Base-by-base conservation (phyloP, 371 early-diverging fungal species). In the Syncephalastrum contaminatum region DNA sequence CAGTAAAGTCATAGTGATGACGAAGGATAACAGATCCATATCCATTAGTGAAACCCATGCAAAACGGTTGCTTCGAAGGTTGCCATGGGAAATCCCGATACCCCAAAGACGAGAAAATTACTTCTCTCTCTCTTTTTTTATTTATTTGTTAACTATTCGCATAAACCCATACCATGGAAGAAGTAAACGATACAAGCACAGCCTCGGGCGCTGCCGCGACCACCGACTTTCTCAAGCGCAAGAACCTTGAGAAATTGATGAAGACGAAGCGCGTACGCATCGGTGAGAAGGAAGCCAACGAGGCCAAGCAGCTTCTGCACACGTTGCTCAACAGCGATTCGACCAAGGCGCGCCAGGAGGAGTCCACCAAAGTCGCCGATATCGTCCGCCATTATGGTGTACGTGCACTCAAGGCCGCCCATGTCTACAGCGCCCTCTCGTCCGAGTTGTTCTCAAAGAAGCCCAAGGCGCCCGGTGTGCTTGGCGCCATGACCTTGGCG, bases 281-380 rank as follows among this genome's bases (percentile, higher is more conserved):
- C 43, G 65, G 72, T 30, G 72, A 75, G 39, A 72, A 61, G 44
- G 75, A 75, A 53, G 67, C 75, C 8, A 67, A 67, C 19, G 75
- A 62, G 22, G 60, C 59, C 43, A 60, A 63, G 36, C 44, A 60
- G 14, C 13, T 60, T 15, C 42, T 67, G 14, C 46, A 24, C 3
- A 53, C 56, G 48, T 20, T 62, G 16, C 57, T 62, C 27, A 27
- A 39, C 2, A 46, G 56, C 13, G 21, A 58, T 16, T 20, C 20
- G 43, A 54, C 48, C 20, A 44, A 52, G n/a, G 54, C 58, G 36
- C 54, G 63, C 5, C 27, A 48, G 19, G 51, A 53, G 3, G 22
- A 50, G 7, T 58, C 51, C 13, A 40, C 49, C 8, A 43, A 63
- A 43, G 47, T 53, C 14, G 49, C 58, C 2, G 58, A 41, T 0